Percentiles rank a stretch among this genome's conserved stretches.
phyloP scores from a whole-genome alignment of 2,329 filamentous ascomycete species.

The Colletotrichum echinochloae region DNA sequence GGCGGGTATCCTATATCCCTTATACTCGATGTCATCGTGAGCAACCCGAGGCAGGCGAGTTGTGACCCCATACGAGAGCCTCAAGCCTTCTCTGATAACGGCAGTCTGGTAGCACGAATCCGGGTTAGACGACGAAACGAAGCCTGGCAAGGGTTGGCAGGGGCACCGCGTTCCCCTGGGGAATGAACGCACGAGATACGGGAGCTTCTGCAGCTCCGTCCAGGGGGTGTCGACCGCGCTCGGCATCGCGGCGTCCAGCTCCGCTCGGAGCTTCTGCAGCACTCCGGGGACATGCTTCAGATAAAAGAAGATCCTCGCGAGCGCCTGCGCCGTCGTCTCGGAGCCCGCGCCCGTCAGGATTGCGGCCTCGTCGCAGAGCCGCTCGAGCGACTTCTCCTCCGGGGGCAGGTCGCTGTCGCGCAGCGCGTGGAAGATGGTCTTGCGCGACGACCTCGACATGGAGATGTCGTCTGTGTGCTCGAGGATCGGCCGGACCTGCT shows the following conservation, averaged over 20 bases:
- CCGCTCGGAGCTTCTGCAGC: constrained; percentile 45
- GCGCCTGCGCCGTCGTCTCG: constrained; percentile 58
- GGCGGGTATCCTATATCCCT: constrained; percentile 31
- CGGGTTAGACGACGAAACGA: not conserved
- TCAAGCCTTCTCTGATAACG: constrained; percentile 31
- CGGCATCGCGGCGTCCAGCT: constrained; percentile 49
- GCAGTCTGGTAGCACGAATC: constrained; percentile 7
- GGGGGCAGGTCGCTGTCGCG: constrained; percentile 42
- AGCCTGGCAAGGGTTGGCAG: not conserved
- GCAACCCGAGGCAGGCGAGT: constrained; percentile 34
- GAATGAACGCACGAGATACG: constrained; percentile 25
- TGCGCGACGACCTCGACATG: not conserved
- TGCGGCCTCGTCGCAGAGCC: constrained; percentile 42
- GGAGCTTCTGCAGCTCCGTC: constrained; percentile 30
- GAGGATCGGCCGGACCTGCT: constrained; percentile 34
- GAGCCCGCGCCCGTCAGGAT: constrained; percentile 66
- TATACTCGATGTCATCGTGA: constrained; percentile 33
- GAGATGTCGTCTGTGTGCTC: not conserved
- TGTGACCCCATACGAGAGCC: constrained; percentile 39
- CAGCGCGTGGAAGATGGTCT: constrained; percentile 52
- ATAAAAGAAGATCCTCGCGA: constrained; percentile 52
- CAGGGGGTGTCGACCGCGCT: constrained; percentile 12
- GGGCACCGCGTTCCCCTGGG: too few relatives aligned
- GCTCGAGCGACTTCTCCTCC: constrained; percentile 40
- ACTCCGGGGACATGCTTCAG: constrained; percentile 45